Conservation (phyloP, 495 filamentous ascomycete genomes). For the Xylaria curta region DNA sequence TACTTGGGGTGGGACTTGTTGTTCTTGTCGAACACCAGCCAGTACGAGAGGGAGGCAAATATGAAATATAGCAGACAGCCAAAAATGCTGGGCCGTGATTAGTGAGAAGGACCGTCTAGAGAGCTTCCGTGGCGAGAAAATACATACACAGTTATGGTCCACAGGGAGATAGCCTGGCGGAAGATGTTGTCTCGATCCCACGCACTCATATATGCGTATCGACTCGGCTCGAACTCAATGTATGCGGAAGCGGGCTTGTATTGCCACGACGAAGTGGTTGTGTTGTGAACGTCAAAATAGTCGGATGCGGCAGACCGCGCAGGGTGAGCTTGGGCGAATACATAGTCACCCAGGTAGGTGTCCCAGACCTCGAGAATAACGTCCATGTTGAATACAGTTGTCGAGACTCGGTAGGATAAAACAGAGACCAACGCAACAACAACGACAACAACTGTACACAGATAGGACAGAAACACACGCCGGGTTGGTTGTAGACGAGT, state of each 20-base stretch:
- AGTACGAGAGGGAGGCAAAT: constrained; percentile 82
- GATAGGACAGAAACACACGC: not conserved
- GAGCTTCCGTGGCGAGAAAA: not conserved
- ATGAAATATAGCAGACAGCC: constrained; percentile 84
- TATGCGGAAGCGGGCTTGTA: constrained; percentile 77
- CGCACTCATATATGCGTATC: constrained; percentile 81
- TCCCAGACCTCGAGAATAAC: constrained; percentile 86
- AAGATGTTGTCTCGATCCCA: constrained; percentile 82
- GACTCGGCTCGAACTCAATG: constrained; percentile 70
- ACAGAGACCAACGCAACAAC: not conserved
- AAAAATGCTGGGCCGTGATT: constrained; percentile 69
- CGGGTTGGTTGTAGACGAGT: not conserved
- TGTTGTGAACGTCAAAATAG: constrained; percentile 46
- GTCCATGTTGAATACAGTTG: constrained; percentile 68
- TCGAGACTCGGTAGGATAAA: constrained; percentile 15
- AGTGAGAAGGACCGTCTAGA: not conserved
- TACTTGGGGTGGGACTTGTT: constrained; percentile 92
- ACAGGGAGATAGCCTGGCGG: constrained; percentile 78
- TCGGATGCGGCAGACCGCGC: constrained; percentile 57
- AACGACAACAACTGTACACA: constrained; percentile 20
- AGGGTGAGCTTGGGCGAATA: constrained; percentile 79
- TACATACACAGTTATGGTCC: constrained; percentile 82
- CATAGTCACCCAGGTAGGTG: constrained; percentile 79
- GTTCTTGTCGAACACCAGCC: constrained; percentile 92
- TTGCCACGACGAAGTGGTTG: constrained; percentile 55